Base-by-base conservation (phyloP, 495 filamentous ascomycete genomes). In the Glonium stellatum region DNA sequence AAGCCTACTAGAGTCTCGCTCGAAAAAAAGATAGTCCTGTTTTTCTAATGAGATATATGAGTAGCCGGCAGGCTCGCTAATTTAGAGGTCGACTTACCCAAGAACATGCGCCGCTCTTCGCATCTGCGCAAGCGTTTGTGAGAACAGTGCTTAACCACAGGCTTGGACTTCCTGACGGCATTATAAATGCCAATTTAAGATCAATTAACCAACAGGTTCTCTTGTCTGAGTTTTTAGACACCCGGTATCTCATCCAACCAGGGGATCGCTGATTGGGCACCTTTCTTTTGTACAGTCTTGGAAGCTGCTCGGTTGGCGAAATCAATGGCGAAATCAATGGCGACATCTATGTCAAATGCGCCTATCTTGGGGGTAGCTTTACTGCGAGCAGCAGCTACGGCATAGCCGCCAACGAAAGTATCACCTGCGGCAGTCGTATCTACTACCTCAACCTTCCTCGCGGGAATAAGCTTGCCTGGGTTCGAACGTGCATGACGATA, bases 401-500 rank as follows among this genome's bases (percentile, higher is more conserved):
- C 88, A 75, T 96, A 96, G 41, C 78, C 83, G 1, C 93, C 93
- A 1, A 95, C 89, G 73, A 95, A 98, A 4, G 92, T 95, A 72
- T 98, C 93, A 0, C 93, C 93, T 15, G 92, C 93, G 0, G 86
- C 92, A 4, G 93, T 98, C 5, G 92, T 97, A 75, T 98, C 93
- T 5, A 96, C 80, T 21, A 96, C 92, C 56, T 79, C 82, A 0
- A 81, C 65, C 67, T 76, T 61, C 79, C 82, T 69, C 79, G 83
- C 64, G 77, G 79, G 10, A 56, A 79, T 65, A 39, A 75, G 70
- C 10, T 57, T 53, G 27, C 59, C 68, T 1, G 67, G 46, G 31
- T 51, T 21, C 10, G 52, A 57, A 22, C 54, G 49, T 25, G 59
- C 55, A 21, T 61, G 48, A 3, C 48, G 51, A 22, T 55, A 52